Evolutionary conservation across 257 asterid genomes (phyloP), one percentile per base, ranked within the genome.

Genomic region (Galeopsis tetrahit): DNA sequence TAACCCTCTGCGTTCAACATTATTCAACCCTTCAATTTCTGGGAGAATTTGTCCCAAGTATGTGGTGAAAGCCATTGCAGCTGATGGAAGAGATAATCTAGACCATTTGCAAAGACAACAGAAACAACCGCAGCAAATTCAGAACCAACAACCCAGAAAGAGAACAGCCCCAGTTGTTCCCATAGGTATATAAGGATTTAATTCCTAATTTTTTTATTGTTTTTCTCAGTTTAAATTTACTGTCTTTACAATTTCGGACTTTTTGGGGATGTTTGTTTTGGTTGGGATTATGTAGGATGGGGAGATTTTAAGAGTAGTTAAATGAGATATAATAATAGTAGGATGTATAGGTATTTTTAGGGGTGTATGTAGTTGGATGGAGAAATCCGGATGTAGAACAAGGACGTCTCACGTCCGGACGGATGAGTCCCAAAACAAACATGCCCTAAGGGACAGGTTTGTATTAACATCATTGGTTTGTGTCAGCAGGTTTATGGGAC

Each of bases 401-500:
- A n/a, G n/a, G n/a, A n/a, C n/a, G n/a, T n/a, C n/a, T n/a, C n/a
- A n/a, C n/a, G n/a, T n/a, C n/a, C n/a, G n/a, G n/a, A n/a, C n/a
- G n/a, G n/a, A n/a, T n/a, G n/a, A n/a, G n/a, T n/a, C n/a, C n/a
- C n/a, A n/a, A n/a, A n/a, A n/a, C n/a, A n/a, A n/a, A n/a, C n/a
- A n/a, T n/a, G n/a, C n/a, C n/a, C n/a, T n/a, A n/a, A n/a, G n/a
- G n/a, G n/a, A n/a, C n/a, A n/a, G n/a, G n/a, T n/a, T n/a, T 21
- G 48, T 58, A 17, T 58, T 51, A 11, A 11, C 15, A 4, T 33
- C 4, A 53, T 49, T 36, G 40, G 36, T 53, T 7, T 39, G 2
- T 40, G 3, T 71, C 33, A 32, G 4, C 80, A 89, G 97, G 95
- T 38, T 43, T 85, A 36, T 84, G 92, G 93, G 97, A 88, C 75